Conservation (phyloP, 2,329 filamentous ascomycete species). For the Diplodia seriata region DNA sequence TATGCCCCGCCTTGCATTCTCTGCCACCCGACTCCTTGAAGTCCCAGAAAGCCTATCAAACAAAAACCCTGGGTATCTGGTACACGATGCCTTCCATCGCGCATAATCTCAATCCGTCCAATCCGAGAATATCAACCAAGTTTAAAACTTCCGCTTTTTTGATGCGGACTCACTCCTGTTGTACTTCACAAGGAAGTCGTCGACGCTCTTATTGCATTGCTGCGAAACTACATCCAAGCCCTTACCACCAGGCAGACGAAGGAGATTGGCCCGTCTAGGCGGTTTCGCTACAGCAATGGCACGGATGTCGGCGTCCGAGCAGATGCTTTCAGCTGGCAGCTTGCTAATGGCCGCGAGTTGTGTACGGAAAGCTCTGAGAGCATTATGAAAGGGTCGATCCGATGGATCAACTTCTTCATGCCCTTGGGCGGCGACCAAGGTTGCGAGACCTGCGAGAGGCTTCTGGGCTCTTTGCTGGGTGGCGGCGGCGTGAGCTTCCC, state of each 20-base stretch:
- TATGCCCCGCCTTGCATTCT: not conserved
- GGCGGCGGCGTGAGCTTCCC: not conserved
- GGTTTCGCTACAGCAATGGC: slow-evolving; percentile 1
- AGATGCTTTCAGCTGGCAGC: not conserved
- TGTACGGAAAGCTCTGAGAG: slow-evolving; percentile 13
- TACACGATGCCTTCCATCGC: not conserved
- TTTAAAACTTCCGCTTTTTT: slow-evolving; percentile 9
- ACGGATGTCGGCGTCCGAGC: slow-evolving; percentile 4
- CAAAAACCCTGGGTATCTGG: slow-evolving; percentile 3
- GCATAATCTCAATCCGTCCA: too few species aligned
- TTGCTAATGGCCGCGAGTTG: not conserved
- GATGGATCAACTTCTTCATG: not conserved
- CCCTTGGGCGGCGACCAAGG: not conserved
- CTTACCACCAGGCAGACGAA: not conserved
- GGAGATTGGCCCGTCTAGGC: not conserved
- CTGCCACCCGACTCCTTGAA: not conserved
- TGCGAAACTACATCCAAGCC: not conserved
- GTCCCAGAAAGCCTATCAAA: too few species aligned
- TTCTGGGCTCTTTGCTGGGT: not conserved
- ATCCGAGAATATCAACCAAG: too few species aligned
- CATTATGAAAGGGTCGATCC: slow-evolving; percentile 16
- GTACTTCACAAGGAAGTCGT: slow-evolving; percentile 5
- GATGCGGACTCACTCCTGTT: not conserved
- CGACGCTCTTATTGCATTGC: not conserved
- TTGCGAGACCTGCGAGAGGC: not conserved